phyloP scores from a whole-genome alignment of 2,329 filamentous ascomycete species.

The Botrytis fragariae region DNA sequence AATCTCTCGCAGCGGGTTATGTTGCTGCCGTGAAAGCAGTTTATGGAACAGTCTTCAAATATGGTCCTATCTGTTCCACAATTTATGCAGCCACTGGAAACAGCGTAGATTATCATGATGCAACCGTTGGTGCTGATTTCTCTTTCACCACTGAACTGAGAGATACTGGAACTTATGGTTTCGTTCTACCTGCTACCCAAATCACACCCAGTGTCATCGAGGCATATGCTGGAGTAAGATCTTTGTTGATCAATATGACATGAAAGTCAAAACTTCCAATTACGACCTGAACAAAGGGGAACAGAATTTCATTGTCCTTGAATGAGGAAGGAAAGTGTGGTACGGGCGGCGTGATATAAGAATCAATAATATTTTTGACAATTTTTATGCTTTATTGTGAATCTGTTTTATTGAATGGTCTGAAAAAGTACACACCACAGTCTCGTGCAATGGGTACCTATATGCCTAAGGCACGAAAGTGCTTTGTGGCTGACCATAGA shows the following conservation, averaged over 20 bases:
- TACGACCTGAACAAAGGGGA: background rate
- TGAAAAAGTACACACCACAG: background rate
- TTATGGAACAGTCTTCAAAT: conserved; percentile 45
- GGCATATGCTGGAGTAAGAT: conserved; percentile 44
- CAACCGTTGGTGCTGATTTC: conserved; percentile 39
- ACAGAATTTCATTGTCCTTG: background rate
- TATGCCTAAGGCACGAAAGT: background rate
- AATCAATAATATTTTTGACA: background rate
- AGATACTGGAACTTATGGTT: conserved; percentile 49
- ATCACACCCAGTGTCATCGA: conserved; percentile 48
- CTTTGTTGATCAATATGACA: conserved; percentile 29
- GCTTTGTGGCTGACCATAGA: background rate
- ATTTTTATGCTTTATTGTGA: background rate
- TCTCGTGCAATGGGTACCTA: background rate
- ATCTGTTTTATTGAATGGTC: background rate
- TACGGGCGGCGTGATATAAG: background rate
- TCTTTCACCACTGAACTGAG: conserved; percentile 49
- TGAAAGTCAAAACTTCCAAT: conserved; percentile 2
- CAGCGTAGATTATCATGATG: conserved; percentile 46
- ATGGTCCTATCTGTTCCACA: conserved; percentile 54
- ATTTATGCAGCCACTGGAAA: conserved; percentile 56
- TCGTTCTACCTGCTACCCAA: conserved; percentile 49
- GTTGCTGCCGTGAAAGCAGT: conserved; percentile 55
- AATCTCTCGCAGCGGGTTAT: conserved; percentile 48
- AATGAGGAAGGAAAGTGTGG: background rate